Conservation (phyloP, 768 basidiomycete species). For the Trametes cubensis region DNA sequence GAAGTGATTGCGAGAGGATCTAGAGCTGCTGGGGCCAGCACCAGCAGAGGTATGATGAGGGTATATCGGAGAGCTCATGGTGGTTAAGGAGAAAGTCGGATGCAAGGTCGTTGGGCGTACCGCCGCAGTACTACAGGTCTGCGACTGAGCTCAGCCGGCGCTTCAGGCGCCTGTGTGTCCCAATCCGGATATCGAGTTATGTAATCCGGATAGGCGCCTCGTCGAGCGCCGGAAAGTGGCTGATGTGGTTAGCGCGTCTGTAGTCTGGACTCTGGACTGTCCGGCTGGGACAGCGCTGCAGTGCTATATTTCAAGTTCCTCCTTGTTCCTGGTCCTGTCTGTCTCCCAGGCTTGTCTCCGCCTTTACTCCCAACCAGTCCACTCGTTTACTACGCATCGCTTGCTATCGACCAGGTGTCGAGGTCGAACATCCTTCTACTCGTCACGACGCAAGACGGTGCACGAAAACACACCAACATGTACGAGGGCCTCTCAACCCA, state of each 20-base stretch:
- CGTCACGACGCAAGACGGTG: background rate
- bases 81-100: conserved; percentile 17
- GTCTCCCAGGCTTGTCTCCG: background rate
- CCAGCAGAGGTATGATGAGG: conserved; percentile 13
- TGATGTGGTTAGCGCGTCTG: background rate
- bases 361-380: conserved; percentile 16
- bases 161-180: background rate
- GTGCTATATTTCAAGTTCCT: background rate
- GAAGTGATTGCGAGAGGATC: background rate
- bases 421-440: background rate
- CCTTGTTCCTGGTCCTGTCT: conserved; percentile 6
- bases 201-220: background rate
- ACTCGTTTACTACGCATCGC: conserved; percentile 5
- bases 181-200: background rate
- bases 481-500: conserved; percentile 30
- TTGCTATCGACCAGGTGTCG: conserved; percentile 15
- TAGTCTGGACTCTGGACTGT: background rate
- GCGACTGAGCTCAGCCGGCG: background rate
- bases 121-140: conserved; percentile 16
- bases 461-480: conserved; percentile 17
- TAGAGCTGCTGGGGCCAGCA: conserved; percentile 10
- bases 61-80: conserved; percentile 28
- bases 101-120: conserved; percentile 2
- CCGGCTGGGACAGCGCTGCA: conserved; percentile 7
- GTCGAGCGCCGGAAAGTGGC: background rate